Base-by-base conservation (phyloP, 2,329 filamentous ascomycete genomes). In the Coniochaeta sp. region DNA sequence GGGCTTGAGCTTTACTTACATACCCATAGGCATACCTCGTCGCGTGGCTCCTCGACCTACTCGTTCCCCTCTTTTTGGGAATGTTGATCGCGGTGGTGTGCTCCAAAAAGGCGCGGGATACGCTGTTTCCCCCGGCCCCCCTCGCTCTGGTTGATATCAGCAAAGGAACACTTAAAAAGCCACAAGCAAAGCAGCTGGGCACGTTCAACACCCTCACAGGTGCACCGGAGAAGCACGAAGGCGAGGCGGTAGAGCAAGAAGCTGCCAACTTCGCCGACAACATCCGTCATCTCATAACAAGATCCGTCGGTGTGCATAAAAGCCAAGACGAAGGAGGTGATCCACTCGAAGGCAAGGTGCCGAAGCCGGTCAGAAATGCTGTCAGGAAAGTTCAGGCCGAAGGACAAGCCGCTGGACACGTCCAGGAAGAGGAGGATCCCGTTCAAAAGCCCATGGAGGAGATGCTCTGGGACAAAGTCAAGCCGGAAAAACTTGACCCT, bases 231-330 rank as follows among this genome's bases (percentile, higher is more conserved):
- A 57, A 57, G 31, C 54, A 57, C 33, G 54, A 57, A 12, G 54
- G 54, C 28, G 54, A 57, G 54, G 54, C 54, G 6, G 26, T 22
- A 22, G 54, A 57, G 31, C 54, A 57, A 36, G 54, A 57, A n/a
- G 54, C 54, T 24, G 54, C 54, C 54, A 57, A 57, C 54, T 57
- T 57, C 31, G 54, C 54, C 17, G 54, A 57, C 54, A 57, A 57
- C 33, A 38, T 57, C 11, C 54, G 54, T 5, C 54, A 57, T 24
- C 54, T 57, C 26, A 14, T 57, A 11, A 57, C 54, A 3, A 19
- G 54, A n/a, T 57, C 54, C 26, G n/a, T 57, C 33, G 54, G 54
- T 24, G 38, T 57, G 54, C 54, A 57, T n/a, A 3, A 8, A 16
- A 17, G 34, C 2, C 31, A 57, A 9, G 28, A 57, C 54, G 54